These are phyloP conservation scores for Apiospora koreana DNA, from an alignment of 2,329 filamentous ascomycete species.

Conservation along the genomic window DNA sequence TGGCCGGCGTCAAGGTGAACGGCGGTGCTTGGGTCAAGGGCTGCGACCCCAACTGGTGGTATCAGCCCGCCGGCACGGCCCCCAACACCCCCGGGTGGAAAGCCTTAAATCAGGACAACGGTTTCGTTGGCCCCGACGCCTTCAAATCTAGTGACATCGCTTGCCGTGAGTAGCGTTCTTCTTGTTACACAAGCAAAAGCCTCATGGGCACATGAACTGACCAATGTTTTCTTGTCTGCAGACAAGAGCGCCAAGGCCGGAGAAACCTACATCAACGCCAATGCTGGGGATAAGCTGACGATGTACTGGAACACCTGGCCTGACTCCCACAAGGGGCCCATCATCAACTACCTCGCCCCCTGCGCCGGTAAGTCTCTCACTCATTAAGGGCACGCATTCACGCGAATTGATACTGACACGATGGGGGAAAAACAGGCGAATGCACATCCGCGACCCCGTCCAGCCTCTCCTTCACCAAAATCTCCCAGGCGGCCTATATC, in stretches of 20 bases:
- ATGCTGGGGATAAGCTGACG: conserved; percentile 30
- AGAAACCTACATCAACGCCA: conserved; percentile 25
- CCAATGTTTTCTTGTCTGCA: neutral
- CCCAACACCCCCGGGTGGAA: conserved; percentile 39
- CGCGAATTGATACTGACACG: neutral
- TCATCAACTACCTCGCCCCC: conserved; percentile 38
- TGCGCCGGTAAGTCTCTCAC: conserved; percentile 24
- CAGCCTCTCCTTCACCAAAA: conserved; percentile 31
- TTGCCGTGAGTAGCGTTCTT: conserved; percentile 38
- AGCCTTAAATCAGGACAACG: conserved; percentile 46
- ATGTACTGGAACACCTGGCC: conserved; percentile 37
- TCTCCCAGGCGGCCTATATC: conserved; percentile 24
- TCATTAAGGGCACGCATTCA: neutral
- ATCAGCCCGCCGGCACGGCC: conserved; percentile 19
- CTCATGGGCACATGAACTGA: neutral
- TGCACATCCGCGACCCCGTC: conserved; percentile 30
- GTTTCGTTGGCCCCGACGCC: conserved; percentile 47
- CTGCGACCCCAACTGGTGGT: conserved; percentile 28
- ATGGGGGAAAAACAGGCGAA: conserved; percentile 26
- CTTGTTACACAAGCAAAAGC: too few species aligned
- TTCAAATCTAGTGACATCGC: conserved; percentile 44
- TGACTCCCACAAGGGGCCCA: conserved; percentile 35
- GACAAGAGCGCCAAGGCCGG: conserved; percentile 41
- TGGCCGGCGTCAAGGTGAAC: conserved; percentile 25
- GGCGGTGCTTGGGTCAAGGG: conserved; percentile 20